Conservation (phyloP, 805 yeast genomes). For the Kuraishia piskuri region DNA sequence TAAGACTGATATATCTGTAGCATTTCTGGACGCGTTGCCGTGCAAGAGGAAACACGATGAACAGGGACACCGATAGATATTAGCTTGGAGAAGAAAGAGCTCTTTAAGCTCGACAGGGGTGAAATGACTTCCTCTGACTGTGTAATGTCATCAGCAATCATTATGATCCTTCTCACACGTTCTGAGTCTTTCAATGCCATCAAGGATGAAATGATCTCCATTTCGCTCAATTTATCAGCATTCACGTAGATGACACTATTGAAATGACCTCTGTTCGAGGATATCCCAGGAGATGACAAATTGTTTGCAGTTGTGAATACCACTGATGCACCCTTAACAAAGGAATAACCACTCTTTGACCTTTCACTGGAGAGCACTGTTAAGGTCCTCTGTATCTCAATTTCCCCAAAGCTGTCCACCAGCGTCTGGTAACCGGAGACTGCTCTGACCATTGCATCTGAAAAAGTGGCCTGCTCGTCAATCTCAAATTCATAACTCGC, state of each 20-base stretch:
- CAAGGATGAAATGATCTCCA: slow-evolving; percentile 23
- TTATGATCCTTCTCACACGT: slow-evolving; percentile 16
- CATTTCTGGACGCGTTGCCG: not conserved
- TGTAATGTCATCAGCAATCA: slow-evolving; percentile 26
- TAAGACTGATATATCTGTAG: not conserved
- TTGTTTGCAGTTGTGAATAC: not conserved
- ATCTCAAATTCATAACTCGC: not conserved
- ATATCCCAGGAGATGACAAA: not conserved
- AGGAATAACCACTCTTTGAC: not conserved
- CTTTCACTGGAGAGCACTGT: not conserved
- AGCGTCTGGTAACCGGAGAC: not conserved
- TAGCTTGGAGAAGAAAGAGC: not conserved
- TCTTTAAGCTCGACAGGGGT: not conserved
- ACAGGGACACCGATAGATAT: not conserved
- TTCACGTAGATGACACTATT: slow-evolving; percentile 24
- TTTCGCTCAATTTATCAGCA: slow-evolving; percentile 21
- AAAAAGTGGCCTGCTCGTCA: not conserved
- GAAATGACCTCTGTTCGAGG: slow-evolving; percentile 9
- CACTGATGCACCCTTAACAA: not conserved
- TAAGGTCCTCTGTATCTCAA: not conserved
- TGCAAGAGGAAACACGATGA: not conserved
- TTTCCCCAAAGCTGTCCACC: not conserved
- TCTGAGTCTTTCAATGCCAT: slow-evolving; percentile 8
- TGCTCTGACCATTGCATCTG: not conserved
- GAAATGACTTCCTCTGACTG: not conserved